phyloP scores from a whole-genome alignment of 176 grass and related monocot genomes.

The Poa annua region DNA sequence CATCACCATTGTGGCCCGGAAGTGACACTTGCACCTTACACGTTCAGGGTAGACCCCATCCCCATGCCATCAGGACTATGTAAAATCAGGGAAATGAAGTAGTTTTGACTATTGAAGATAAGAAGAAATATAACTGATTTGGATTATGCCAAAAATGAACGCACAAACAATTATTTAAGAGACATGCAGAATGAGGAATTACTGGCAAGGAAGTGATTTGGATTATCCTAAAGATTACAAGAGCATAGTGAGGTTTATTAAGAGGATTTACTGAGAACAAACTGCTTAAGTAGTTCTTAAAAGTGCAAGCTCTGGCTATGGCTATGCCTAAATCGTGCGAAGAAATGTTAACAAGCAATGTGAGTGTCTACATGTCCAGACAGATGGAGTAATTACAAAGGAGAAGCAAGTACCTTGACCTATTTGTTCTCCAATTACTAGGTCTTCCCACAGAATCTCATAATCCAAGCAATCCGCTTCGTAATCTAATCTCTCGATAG shows the following conservation, averaged over 20 bases:
- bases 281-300: neutral
- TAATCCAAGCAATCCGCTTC: constrained; percentile 88
- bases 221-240: constrained; percentile 10
- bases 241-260: neutral
- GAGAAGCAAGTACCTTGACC: constrained; percentile 71
- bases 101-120: constrained; percentile 8
- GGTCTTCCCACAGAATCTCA: constrained; percentile 94
- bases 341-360: constrained; percentile 19
- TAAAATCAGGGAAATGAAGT: constrained; percentile 12
- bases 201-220: neutral
- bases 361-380: constrained; percentile 11
- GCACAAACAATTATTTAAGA: neutral
- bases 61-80: neutral
- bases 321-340: neutral
- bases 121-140: neutral
- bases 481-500: constrained; percentile 64
- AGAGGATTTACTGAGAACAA: neutral
- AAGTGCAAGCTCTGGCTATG: neutral
- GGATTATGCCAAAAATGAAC: constrained; percentile 18
- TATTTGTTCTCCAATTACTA: constrained; percentile 82
- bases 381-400: constrained; percentile 6
- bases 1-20: neutral
- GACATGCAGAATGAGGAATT: neutral
- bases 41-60: neutral
- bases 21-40: constrained; percentile 14